Conservation (phyloP, 768 basidiomycete species). For the Pisolithus sp. region DNA sequence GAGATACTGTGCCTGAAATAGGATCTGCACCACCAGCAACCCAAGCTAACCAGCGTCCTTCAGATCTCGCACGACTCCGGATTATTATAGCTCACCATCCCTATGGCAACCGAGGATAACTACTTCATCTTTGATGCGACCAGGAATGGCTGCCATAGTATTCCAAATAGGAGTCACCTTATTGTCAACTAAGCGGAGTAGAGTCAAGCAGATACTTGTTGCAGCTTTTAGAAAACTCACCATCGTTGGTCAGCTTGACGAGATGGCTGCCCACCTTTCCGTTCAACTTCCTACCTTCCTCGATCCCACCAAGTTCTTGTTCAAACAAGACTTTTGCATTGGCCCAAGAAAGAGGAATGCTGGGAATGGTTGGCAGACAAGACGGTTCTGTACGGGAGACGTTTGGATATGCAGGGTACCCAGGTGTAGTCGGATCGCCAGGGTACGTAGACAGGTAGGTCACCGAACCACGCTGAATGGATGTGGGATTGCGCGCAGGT, state of each 20-base stretch:
- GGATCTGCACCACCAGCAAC: conserved; percentile 52
- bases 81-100: conserved; percentile 50
- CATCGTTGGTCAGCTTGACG: conserved; percentile 51
- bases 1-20: conserved; percentile 48
- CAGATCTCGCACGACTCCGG: background rate
- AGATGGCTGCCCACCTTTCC: conserved; percentile 44
- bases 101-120: conserved; percentile 85
- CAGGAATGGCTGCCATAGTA: conserved; percentile 76
- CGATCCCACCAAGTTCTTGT: conserved; percentile 42
- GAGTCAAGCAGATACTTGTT: background rate
- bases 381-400: conserved; percentile 53
- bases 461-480: conserved; percentile 83
- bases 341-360: conserved; percentile 84
- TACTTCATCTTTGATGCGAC: conserved; percentile 77
- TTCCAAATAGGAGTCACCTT: conserved; percentile 91
- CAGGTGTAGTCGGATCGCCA: conserved; percentile 83
- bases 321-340: conserved; percentile 68
- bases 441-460: conserved; percentile 62
- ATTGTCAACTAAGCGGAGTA: conserved; percentile 48
- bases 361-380: conserved; percentile 72
- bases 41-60: conserved; percentile 15
- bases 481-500: conserved; percentile 79
- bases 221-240: conserved; percentile 23
- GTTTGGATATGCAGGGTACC: conserved; percentile 80
- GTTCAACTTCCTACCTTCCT: conserved; percentile 35